These are phyloP conservation scores for Camellia granthamiana DNA, from an alignment of 148 eudicot species.

Conservation along the genomic window DNA sequence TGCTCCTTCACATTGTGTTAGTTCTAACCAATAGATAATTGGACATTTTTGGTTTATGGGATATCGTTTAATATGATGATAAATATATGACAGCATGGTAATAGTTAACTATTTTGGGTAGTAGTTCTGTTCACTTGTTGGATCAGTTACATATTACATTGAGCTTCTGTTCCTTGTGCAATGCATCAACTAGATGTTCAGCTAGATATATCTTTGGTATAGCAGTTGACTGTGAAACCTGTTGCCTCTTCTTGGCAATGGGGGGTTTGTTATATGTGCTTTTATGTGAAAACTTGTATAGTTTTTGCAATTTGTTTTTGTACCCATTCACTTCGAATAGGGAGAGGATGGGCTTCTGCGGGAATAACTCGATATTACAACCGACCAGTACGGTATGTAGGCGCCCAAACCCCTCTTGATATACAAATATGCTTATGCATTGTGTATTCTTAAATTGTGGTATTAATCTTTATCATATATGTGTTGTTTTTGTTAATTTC, in stretches of 20 bases:
- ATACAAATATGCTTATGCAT: conserved; percentile 18
- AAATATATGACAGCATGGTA: background rate
- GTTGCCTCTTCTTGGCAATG: background rate
- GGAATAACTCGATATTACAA: conserved; percentile 79
- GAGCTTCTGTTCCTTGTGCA: conserved; percentile 20
- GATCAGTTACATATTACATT: conserved; percentile 7
- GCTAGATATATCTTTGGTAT: conserved; percentile 11
- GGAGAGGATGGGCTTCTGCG: conserved; percentile 94
- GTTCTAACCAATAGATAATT: background rate
- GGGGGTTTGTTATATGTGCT: conserved; percentile 15
- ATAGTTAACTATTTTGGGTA: background rate
- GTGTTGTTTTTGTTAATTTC: conserved; percentile 19
- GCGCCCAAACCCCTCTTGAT: conserved; percentile 64
- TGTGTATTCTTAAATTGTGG: conserved; percentile 32
- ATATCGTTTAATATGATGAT: background rate
- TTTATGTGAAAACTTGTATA: conserved; percentile 35
- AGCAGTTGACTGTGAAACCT: conserved; percentile 8
- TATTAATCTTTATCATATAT: conserved; percentile 10
- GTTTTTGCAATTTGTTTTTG: conserved; percentile 51
- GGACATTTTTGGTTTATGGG: background rate
- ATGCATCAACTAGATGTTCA: conserved; percentile 18
- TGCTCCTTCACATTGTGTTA: background rate
- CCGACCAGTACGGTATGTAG: conserved; percentile 93
- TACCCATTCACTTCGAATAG: conserved; percentile 84
- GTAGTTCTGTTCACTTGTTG: conserved; percentile 7